Evolutionary conservation across 2,329 filamentous ascomycete species (phyloP), one percentile per base, ranked within the genome.

Genomic region (Penicillium sp.): DNA sequence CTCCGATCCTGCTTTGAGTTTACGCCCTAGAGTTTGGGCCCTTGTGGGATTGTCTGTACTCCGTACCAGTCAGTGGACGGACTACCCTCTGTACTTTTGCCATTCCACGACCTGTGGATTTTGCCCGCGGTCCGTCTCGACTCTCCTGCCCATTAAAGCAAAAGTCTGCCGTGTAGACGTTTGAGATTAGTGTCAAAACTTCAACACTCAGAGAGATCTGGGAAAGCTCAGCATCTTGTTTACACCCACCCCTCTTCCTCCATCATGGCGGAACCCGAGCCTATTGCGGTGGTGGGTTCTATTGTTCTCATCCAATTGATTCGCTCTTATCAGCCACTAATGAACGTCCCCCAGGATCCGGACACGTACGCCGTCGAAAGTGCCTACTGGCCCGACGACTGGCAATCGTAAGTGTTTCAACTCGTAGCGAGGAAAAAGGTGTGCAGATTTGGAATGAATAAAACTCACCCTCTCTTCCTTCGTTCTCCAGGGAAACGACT

Each of bases 401-500:
- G 52, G 52, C 52, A 54, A 54, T 54, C 52, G 52, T 54, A 43
- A 54, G 52, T 54, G 51, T 16, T 37, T 37, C 35, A 37, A 53
- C 35, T 37, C 35, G 35, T 26, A 28, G 35, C 51, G 26, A 53
- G 10, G 37, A 8, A 22, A 42, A 42, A 40, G 11, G 11, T 38
- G 26, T 28, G 19, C 33, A 28, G 40, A 6, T 3, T 40, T 8
- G 13, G 7, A 22, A 13, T 11, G 40, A 37, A 22, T 22, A 40
- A 53, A 42, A 33, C 16, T 28, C 28, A 33, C 13, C 10, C 55
- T 16, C 10, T 8, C 33, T 3, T 22, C 30, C 8, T 6, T 10
- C 10, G 14, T 11, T 22, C 45, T 33, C n/a, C 22, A 63, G 61
- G 40, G 65, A 68, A 46, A 68, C 66, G 1, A 65, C 65, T 4